Evolutionary conservation across 805 yeast genomes (phyloP).

Genomic region (Saturnispora hagleri): DNA sequence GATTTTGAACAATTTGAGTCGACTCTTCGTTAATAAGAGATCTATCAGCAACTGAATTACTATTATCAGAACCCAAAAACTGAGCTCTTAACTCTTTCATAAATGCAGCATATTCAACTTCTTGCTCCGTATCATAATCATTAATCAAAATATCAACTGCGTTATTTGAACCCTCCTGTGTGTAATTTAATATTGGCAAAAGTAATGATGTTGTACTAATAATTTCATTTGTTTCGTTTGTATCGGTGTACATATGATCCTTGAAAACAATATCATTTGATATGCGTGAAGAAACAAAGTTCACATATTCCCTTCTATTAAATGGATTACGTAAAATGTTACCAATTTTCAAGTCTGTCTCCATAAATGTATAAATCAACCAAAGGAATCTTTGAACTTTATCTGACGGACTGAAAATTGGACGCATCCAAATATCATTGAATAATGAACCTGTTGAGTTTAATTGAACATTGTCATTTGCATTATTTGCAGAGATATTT

Average conservation of each 20-base stretch:
- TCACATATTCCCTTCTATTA: constrained; percentile 12
- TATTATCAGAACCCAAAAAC: background rate
- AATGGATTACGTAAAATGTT: constrained; percentile 30
- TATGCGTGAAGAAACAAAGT: background rate
- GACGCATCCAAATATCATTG: constrained; percentile 64
- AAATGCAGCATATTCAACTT: constrained; percentile 37
- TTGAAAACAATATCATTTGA: constrained; percentile 1
- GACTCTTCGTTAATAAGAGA: background rate
- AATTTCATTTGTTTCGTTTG: constrained; percentile 14
- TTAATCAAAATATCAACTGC: constrained; percentile 14
- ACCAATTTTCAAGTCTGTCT: constrained; percentile 52
- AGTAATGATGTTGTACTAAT: constrained; percentile 20
- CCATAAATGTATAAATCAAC: constrained; percentile 73
- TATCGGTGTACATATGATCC: constrained; percentile 5
- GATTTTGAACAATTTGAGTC: background rate
- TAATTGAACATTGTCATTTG: constrained; percentile 2
- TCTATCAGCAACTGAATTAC: background rate
- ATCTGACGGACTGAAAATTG: constrained; percentile 49
- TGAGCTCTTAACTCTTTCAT: constrained; percentile 36
- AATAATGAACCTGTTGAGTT: constrained; percentile 36
- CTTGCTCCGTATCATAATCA: constrained; percentile 41
- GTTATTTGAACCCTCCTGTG: background rate
- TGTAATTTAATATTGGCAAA: constrained; percentile 15
- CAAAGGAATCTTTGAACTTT: constrained; percentile 73
- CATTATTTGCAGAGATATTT: constrained; percentile 6